phyloP scores from a whole-genome alignment of 1,284 basidiomycete genomes.

The Naganishia cerealis region DNA sequence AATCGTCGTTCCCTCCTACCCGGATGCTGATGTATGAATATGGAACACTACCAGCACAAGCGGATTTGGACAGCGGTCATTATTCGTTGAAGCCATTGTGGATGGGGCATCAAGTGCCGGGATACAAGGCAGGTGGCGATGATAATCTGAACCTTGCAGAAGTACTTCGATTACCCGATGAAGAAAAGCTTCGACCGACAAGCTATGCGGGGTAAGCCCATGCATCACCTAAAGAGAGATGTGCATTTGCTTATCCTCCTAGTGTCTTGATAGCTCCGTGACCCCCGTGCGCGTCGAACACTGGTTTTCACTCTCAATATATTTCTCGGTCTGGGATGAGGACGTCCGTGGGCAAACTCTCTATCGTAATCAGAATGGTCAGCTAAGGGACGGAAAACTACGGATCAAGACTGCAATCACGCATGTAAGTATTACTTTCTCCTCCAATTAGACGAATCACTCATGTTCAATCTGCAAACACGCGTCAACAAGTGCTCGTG shows the following conservation, averaged over 20 bases:
- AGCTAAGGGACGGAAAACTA: constrained; percentile 24
- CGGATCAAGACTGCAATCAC: constrained; percentile 21
- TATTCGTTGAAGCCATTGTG: constrained; percentile 27
- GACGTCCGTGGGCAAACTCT: constrained; percentile 25
- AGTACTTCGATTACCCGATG: constrained; percentile 30
- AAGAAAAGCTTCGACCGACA: constrained; percentile 30
- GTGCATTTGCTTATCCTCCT: background rate
- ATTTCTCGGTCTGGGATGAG: constrained; percentile 33
- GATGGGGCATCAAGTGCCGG: constrained; percentile 25
- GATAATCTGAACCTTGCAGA: constrained; percentile 17
- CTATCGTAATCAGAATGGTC: constrained; percentile 16
- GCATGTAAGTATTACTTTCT: constrained; percentile 17
- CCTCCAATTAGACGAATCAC: background rate
- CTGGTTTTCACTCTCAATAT: constrained; percentile 29
- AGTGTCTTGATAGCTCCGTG: constrained; percentile 5
- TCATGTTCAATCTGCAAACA: background rate
- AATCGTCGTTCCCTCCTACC: constrained; percentile 24
- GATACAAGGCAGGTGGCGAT: constrained; percentile 2
- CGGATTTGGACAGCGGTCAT: constrained; percentile 24
- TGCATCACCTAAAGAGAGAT: background rate
- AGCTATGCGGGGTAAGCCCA: constrained; percentile 30
- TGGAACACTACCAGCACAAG: constrained; percentile 15
- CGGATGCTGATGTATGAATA: constrained; percentile 23
- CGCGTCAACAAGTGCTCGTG: constrained; percentile 15
- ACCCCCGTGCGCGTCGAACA: constrained; percentile 32